Conservation (phyloP, 805 yeast genomes). For the Starmerella asiatica region DNA sequence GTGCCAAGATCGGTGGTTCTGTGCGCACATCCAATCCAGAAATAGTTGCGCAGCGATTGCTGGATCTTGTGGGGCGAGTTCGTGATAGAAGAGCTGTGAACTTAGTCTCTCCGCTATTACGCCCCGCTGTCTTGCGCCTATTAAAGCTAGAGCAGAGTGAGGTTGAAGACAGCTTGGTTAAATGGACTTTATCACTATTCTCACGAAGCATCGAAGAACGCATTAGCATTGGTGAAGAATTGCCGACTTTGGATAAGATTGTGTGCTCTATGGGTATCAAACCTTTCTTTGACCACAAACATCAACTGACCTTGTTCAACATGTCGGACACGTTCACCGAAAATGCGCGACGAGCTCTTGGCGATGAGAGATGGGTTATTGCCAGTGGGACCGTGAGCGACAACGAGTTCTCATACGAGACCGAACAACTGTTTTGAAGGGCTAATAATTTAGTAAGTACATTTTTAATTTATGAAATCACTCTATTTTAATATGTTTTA, state of each 20-base stretch:
- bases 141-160: constrained; percentile 4
- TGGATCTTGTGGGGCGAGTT: constrained; percentile 4
- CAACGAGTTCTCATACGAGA: neutral
- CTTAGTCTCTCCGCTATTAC: constrained; percentile 10
- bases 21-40: neutral
- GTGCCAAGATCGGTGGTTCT: constrained; percentile 2
- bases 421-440: neutral
- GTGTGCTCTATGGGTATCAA: neutral
- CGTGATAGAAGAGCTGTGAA: constrained; percentile 4
- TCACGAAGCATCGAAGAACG: constrained; percentile 6
- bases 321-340: neutral
- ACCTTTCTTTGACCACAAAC: constrained; percentile 5
- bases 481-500: neutral
- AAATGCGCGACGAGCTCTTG: neutral
- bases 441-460: neutral
- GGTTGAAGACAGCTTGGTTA: constrained; percentile 1
- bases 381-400: too few relatives aligned
- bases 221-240: neutral
- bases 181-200: constrained; percentile 7
- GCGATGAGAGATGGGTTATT: neutral
- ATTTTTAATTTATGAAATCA: neutral
- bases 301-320: neutral
- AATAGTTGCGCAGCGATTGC: neutral
- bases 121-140: constrained; percentile 4
- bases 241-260: neutral